phyloP scores from a whole-genome alignment of 495 filamentous ascomycete genomes.

The Rhypophila decipiens region DNA sequence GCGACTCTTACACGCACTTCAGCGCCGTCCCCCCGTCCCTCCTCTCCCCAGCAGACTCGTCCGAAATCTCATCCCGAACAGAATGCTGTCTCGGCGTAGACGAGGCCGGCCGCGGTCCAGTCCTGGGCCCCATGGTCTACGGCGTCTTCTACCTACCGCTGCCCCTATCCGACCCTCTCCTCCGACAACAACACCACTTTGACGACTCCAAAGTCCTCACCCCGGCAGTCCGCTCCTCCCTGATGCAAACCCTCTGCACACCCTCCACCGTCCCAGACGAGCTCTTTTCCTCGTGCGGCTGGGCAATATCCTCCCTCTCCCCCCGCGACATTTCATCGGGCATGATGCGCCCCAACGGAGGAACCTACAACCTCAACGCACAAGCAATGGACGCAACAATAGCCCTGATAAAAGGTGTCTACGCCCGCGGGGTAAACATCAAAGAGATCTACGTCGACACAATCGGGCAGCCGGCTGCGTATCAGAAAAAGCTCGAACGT shows the following conservation, averaged over 20 bases:
- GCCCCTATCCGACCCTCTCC: slow-evolving; percentile 59
- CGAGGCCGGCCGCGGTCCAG: slow-evolving; percentile 91
- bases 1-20: slow-evolving; percentile 78
- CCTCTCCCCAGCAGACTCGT: slow-evolving; percentile 31
- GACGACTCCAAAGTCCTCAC: slow-evolving; percentile 89
- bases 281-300: slow-evolving; percentile 67
- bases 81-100: slow-evolving; percentile 70
- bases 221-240: slow-evolving; percentile 58
- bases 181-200: slow-evolving; percentile 73
- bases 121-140: slow-evolving; percentile 97
- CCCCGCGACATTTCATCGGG: slow-evolving; percentile 75
- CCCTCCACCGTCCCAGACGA: slow-evolving; percentile 51
- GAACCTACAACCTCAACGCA: slow-evolving; percentile 86
- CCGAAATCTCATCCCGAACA: slow-evolving; percentile 18
- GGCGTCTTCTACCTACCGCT: slow-evolving; percentile 78
- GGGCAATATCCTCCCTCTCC: slow-evolving; percentile 74
- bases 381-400: slow-evolving; percentile 95
- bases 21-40: slow-evolving; percentile 58
- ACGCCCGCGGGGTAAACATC: slow-evolving; percentile 69
- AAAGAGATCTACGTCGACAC: slow-evolving; percentile 93
- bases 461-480: slow-evolving; percentile 71
- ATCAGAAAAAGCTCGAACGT: slow-evolving; percentile 77
- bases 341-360: slow-evolving; percentile 63
- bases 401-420: slow-evolving; percentile 69
- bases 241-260: slow-evolving; percentile 73